Percentiles rank a stretch among this genome's conserved stretches.
Evolutionary conservation across 1,139 yeast species (phyloP).

Genomic region (Blastobotrys raffinosifermentans): DNA sequence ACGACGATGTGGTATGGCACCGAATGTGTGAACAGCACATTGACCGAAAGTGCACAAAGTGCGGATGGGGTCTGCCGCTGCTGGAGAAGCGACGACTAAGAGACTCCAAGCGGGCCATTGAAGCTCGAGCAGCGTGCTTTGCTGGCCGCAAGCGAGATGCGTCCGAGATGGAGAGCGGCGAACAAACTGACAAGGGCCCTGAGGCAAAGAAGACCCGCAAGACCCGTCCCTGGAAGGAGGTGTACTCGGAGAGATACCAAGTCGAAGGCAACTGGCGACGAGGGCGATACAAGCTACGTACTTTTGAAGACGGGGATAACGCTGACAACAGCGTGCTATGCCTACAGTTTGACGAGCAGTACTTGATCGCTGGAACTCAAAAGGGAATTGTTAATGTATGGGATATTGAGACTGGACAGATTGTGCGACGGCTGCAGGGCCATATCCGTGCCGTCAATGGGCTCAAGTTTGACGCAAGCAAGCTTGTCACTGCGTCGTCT

Average conservation of each 20-base stretch:
- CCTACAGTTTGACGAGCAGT: conserved; percentile 71
- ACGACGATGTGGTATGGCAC: conserved; percentile 96
- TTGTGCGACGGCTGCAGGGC: conserved; percentile 71
- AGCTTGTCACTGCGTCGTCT: conserved; percentile 84
- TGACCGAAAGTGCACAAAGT: conserved; percentile 92
- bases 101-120: conserved; percentile 29
- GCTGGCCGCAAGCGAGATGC: conserved; percentile 6
- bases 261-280: conserved; percentile 94
- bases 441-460: conserved; percentile 84
- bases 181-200: background rate
- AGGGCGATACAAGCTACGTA: conserved; percentile 59
- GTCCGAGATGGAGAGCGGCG: background rate
- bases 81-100: conserved; percentile 43
- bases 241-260: conserved; percentile 82
- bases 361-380: conserved; percentile 84
- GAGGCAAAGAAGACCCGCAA: conserved; percentile 16
- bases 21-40: conserved; percentile 98
- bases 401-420: conserved; percentile 75
- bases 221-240: conserved; percentile 91
- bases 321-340: conserved; percentile 71
- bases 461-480: conserved; percentile 77
- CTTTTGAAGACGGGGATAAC: conserved; percentile 66
- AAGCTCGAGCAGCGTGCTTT: conserved; percentile 19
- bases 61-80: conserved; percentile 98
- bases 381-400: conserved; percentile 86